Percentiles rank a stretch among this genome's conserved stretches.
These are phyloP conservation scores for Pythium diclinum DNA, from an alignment of 352 stramenopile species.

Conservation along the genomic window DNA sequence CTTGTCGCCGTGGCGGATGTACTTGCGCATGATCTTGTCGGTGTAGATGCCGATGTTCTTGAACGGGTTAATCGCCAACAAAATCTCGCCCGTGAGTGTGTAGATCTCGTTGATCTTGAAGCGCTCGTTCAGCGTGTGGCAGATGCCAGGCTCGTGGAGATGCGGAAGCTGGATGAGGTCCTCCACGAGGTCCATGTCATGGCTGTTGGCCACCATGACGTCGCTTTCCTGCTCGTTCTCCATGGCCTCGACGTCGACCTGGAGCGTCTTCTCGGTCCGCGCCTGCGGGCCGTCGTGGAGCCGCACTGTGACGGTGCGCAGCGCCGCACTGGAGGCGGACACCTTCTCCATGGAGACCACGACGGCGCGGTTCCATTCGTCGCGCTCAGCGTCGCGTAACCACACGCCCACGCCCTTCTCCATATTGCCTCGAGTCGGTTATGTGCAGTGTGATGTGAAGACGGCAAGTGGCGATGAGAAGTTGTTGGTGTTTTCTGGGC, in stretches of 20 bases:
- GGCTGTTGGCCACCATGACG: slow-evolving; percentile 77
- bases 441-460: not conserved
- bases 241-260: slow-evolving; percentile 56
- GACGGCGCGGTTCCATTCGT: slow-evolving; percentile 67
- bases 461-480: slow-evolving; percentile 21
- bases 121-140: slow-evolving; percentile 89
- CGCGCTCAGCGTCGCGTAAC: slow-evolving; percentile 59
- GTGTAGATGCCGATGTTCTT: slow-evolving; percentile 85
- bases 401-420: slow-evolving; percentile 80
- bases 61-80: slow-evolving; percentile 88
- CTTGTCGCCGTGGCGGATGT: slow-evolving; percentile 82
- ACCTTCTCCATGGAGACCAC: slow-evolving; percentile 44
- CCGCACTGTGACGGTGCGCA: slow-evolving; percentile 48
- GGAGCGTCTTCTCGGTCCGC: slow-evolving; percentile 44
- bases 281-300: slow-evolving; percentile 48
- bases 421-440: slow-evolving; percentile 37
- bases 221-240: slow-evolving; percentile 54
- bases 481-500: slow-evolving; percentile 6
- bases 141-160: slow-evolving; percentile 93
- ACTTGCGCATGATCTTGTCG: slow-evolving; percentile 86
- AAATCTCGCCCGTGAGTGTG: slow-evolving; percentile 83
- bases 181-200: slow-evolving; percentile 86
- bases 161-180: slow-evolving; percentile 93
- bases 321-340: not conserved
- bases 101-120: slow-evolving; percentile 95